Evolutionary conservation across 352 stramenopile species (phyloP), one percentile per base, ranked within the genome.

Genomic region (Globisporangium perplexum): DNA sequence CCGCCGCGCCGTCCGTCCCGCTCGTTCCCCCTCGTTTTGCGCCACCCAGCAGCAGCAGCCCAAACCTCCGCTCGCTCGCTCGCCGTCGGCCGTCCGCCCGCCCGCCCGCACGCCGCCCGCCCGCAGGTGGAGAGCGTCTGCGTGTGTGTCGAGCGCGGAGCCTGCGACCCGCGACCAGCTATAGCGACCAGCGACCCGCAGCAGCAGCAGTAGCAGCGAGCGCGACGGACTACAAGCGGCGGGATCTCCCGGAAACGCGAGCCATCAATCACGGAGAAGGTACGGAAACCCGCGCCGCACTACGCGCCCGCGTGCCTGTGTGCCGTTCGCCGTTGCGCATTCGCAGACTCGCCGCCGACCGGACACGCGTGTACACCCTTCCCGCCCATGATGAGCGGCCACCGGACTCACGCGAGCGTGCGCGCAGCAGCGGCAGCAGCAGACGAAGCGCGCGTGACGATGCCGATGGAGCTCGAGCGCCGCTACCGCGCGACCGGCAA

Each of bases 381-480:
- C 33, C 5, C 28, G 6, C 6, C 28, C 28, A 8, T 4, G 10
- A 35, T 31, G 26, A 50, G 35, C 26, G 22, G 20, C 22, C 24
- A 36, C 12, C 44, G 6, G 44, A 39, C 33, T 39, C 33, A 39
- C 33, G 14, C 33, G 14, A 18, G n/a, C n/a, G n/a, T n/a, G n/a
- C n/a, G n/a, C n/a, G n/a, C 12, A 17, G 4, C 3, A 49, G 17
- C 38, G 2, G 7, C 18, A 44, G 18, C 38, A 23, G 38, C 36
- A 14, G 36, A 42, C 36, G 35, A 41, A 41, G 35, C 35, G 35
- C 35, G 11, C 15, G 36, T 20, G 36, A 44, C 17, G 7, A 23
- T 23, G 38, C 38, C 17, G n/a, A 44, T 44, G 38, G 38, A 44
- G 18, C 38, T 23, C 38, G 38, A 51, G 50, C 50, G 36, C 50